phyloP scores from a whole-genome alignment of 1,284 basidiomycete species.

The Irpex sp. region DNA sequence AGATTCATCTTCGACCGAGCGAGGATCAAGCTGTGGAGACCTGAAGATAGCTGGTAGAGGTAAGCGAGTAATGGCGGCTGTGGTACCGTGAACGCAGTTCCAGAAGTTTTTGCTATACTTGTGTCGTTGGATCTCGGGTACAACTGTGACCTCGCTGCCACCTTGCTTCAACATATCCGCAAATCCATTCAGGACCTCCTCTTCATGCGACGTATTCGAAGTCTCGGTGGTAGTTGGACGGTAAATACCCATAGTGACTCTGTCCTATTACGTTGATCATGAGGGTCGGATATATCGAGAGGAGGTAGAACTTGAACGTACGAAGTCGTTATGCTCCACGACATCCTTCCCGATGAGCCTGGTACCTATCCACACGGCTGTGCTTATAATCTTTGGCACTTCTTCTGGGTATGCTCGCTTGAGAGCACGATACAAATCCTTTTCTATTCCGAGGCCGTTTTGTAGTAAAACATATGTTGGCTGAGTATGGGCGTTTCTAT shows the following conservation, averaged over 20 bases:
- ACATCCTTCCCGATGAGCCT: slow-evolving; percentile 44
- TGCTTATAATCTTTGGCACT: slow-evolving; percentile 49
- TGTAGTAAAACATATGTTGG: slow-evolving; percentile 70
- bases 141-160: slow-evolving; percentile 44
- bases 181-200: slow-evolving; percentile 42
- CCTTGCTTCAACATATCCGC: slow-evolving; percentile 42
- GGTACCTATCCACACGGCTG: slow-evolving; percentile 51
- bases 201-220: slow-evolving; percentile 41
- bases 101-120: slow-evolving; percentile 66
- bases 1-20: slow-evolving; percentile 1
- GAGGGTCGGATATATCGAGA: not conserved
- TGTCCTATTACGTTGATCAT: slow-evolving; percentile 37
- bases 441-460: slow-evolving; percentile 76
- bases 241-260: slow-evolving; percentile 50
- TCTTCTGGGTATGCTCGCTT: slow-evolving; percentile 33
- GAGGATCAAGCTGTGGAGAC: slow-evolving; percentile 28
- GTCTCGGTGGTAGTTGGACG: slow-evolving; percentile 38
- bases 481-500: slow-evolving; percentile 42
- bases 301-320: slow-evolving; percentile 26
- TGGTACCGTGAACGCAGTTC: slow-evolving; percentile 56
- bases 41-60: slow-evolving; percentile 52
- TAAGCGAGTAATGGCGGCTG: slow-evolving; percentile 48
- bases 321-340: slow-evolving; percentile 50
- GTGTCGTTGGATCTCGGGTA: slow-evolving; percentile 55
- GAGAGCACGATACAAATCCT: slow-evolving; percentile 56